phyloP scores from a whole-genome alignment of 2,329 filamentous ascomycete genomes.

The Diplodia intermedia region DNA sequence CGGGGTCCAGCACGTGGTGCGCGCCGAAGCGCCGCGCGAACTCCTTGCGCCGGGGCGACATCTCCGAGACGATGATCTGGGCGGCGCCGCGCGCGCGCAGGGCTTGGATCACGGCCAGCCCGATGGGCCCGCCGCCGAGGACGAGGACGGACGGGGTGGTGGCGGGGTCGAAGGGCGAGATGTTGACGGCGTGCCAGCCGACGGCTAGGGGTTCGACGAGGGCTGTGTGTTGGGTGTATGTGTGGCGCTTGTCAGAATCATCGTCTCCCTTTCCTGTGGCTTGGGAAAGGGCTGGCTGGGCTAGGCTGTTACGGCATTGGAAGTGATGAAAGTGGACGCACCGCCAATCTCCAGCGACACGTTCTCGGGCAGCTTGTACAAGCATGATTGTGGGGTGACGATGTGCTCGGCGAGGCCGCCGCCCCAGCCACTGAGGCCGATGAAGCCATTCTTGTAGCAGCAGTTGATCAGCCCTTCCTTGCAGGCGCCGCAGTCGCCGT shows the following conservation, averaged over 20 bases:
- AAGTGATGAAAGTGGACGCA: slow-evolving; percentile 15
- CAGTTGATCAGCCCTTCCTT: slow-evolving; percentile 61
- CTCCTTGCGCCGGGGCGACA: slow-evolving; percentile 55
- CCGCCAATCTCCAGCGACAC: slow-evolving; percentile 59
- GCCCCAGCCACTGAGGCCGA: slow-evolving; percentile 61
- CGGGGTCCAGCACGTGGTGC: slow-evolving; percentile 59
- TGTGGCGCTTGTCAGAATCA: neutral
- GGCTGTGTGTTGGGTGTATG: slow-evolving; percentile 41
- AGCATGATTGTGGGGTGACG: slow-evolving; percentile 55
- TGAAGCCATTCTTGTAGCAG: slow-evolving; percentile 62
- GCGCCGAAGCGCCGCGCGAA: slow-evolving; percentile 61
- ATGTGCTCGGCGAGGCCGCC: slow-evolving; percentile 61
- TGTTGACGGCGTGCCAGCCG: slow-evolving; percentile 63
- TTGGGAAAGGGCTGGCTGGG: too few relatives aligned
- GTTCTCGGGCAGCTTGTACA: slow-evolving; percentile 59
- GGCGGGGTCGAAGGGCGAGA: slow-evolving; percentile 56
- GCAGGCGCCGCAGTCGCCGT: slow-evolving; percentile 60
- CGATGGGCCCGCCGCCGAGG: slow-evolving; percentile 62
- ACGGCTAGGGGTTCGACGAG: slow-evolving; percentile 63
- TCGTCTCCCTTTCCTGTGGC: too few relatives aligned
- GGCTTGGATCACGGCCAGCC: slow-evolving; percentile 57
- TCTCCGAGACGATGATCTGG: slow-evolving; percentile 62
- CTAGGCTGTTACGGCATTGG: neutral
- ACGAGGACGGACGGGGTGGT: slow-evolving; percentile 53
- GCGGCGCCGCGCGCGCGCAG: slow-evolving; percentile 53